phyloP scores from a whole-genome alignment of 192 early-diverging fungal species.

The Gaertneriomyces sp. region DNA sequence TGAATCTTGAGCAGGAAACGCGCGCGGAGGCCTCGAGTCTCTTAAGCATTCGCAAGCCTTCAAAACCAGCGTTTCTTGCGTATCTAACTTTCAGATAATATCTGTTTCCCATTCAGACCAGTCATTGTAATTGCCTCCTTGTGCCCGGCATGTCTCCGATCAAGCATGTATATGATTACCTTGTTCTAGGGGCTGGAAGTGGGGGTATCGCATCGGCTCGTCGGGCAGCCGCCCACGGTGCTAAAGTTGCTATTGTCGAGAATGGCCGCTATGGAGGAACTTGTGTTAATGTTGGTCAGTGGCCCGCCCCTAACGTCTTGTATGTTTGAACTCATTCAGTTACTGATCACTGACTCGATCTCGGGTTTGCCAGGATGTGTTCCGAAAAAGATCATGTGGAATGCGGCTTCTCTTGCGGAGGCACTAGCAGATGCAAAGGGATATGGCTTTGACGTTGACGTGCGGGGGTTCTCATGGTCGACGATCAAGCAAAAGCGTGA shows the following conservation, averaged over 20 bases:
- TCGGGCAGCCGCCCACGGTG: slow-evolving; percentile 85
- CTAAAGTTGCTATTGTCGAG: slow-evolving; percentile 88
- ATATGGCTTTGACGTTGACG: slow-evolving; percentile 79
- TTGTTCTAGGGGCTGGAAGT: slow-evolving; percentile 94
- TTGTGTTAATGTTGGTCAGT: slow-evolving; percentile 88
- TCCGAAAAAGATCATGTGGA: slow-evolving; percentile 86
- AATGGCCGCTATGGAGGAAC: slow-evolving; percentile 56
- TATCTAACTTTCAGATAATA: too few relatives aligned
- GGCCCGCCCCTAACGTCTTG: neutral
- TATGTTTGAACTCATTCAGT: neutral
- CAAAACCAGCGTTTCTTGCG: too few relatives aligned
- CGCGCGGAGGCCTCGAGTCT: too few relatives aligned
- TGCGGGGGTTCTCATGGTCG: slow-evolving; percentile 69
- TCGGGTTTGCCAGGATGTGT: slow-evolving; percentile 42
- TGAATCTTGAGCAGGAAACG: too few relatives aligned
- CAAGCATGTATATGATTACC: slow-evolving; percentile 67
- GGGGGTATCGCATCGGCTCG: slow-evolving; percentile 89
- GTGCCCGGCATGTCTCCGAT: neutral
- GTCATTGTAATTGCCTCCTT: too few relatives aligned
- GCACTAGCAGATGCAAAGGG: slow-evolving; percentile 81
- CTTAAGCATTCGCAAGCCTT: too few relatives aligned
- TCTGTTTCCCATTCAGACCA: too few relatives aligned
- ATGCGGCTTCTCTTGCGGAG: slow-evolving; percentile 84
- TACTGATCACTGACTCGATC: too few relatives aligned
- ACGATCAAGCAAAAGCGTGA: slow-evolving; percentile 87